phyloP scores from a whole-genome alignment of 805 yeast species.

The Candida taoyuanica region DNA sequence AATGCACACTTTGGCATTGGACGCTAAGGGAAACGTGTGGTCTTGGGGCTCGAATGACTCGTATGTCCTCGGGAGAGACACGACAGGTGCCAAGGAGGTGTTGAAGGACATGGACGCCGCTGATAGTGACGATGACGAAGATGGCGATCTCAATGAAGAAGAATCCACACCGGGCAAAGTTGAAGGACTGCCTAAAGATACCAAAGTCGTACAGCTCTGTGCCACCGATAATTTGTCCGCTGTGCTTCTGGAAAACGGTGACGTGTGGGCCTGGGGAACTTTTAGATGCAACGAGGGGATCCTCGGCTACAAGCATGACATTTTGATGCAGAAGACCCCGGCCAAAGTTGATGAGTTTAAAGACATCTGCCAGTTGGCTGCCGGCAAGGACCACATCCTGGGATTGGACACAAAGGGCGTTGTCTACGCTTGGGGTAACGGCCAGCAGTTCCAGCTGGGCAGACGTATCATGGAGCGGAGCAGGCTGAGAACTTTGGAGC shows the following conservation, averaged over 20 bases:
- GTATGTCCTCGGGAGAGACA: conserved; percentile 85
- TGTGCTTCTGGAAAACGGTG: conserved; percentile 72
- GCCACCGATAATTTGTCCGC: conserved; percentile 93
- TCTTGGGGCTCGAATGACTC: conserved; percentile 98
- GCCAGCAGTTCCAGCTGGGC: conserved; percentile 90
- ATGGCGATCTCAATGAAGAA: conserved; percentile 78
- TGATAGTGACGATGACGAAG: conserved; percentile 55
- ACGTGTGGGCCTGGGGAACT: conserved; percentile 97
- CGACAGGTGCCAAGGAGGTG: conserved; percentile 58
- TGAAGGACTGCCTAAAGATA: conserved; percentile 54
- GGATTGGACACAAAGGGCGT: conserved; percentile 81
- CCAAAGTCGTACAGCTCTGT: conserved; percentile 69
- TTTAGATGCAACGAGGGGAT: conserved; percentile 92
- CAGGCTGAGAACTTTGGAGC: conserved; percentile 66
- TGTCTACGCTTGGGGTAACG: conserved; percentile 97
- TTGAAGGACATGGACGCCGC: conserved; percentile 62
- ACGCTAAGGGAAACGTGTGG: conserved; percentile 76
- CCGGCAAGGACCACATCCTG: conserved; percentile 89
- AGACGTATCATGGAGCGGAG: conserved; percentile 78
- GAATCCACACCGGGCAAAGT: conserved; percentile 89
- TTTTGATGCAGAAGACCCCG: conserved; percentile 64
- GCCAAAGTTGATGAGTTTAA: conserved; percentile 53
- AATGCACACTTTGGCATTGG: conserved; percentile 86
- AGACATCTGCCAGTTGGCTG: conserved; percentile 75
- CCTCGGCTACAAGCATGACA: conserved; percentile 70